phyloP scores from a whole-genome alignment of 2,329 filamentous ascomycete species.

The Penicillium vulpinum region DNA sequence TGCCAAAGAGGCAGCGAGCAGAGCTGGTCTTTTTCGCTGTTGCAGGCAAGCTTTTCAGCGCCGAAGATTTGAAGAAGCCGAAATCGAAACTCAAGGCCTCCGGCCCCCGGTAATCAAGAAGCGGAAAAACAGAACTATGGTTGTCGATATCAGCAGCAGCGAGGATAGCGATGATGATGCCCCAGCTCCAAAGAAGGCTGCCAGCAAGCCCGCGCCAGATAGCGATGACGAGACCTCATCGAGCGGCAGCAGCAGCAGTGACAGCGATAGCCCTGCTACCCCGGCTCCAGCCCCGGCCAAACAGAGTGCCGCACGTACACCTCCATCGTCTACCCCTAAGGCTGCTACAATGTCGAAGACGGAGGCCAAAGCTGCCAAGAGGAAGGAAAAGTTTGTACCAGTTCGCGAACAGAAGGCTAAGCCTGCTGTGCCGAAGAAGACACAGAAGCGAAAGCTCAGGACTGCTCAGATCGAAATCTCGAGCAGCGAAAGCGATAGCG shows the following conservation, averaged over 20 bases:
- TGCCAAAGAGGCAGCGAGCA: constrained; percentile 40
- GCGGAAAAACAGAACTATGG: constrained; percentile 45
- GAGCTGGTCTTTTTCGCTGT: constrained; percentile 41
- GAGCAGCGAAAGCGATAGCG: constrained; percentile 29
- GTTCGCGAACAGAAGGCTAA: neutral
- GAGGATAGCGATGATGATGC: constrained; percentile 28
- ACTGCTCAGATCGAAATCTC: constrained; percentile 27
- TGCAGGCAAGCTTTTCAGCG: constrained; percentile 30
- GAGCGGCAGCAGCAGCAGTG: constrained; percentile 25
- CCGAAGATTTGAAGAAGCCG: constrained; percentile 26
- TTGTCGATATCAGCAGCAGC: constrained; percentile 46
- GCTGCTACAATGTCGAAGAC: constrained; percentile 5
- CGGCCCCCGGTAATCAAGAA: constrained; percentile 33
- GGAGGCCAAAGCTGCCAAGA: constrained; percentile 8
- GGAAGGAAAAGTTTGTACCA: constrained; percentile 11
- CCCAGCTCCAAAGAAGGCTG: constrained; percentile 21
- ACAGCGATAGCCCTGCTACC: constrained; percentile 18
- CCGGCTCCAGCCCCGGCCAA: neutral
- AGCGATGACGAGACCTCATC: constrained; percentile 22
- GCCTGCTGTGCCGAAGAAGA: constrained; percentile 24
- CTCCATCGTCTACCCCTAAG: neutral
- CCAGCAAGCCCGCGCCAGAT: constrained; percentile 11
- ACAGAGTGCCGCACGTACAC: neutral
- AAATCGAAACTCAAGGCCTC: constrained; percentile 26
- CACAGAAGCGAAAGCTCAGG: constrained; percentile 27